Base-by-base conservation (phyloP, 148 eudicot species). In the Agrostemma githago region DNA sequence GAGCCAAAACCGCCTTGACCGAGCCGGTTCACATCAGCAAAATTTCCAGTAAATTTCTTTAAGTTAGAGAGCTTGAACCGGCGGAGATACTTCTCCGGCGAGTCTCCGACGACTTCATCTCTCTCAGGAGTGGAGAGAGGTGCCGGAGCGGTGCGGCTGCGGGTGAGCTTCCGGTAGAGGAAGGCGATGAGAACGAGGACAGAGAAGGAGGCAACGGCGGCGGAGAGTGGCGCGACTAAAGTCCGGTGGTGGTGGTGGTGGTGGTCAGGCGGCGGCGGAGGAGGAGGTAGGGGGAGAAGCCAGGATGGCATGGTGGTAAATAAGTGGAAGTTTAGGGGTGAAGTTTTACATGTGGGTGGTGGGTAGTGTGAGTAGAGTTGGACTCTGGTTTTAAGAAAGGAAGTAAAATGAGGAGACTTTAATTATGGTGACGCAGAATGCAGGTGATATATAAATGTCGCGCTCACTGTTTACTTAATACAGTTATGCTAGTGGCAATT, bases 1-100 rank as follows among this genome's bases (percentile, higher is more conserved):
- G 98, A 94, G 20, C 97, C 98, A 51, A 92, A 94, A 3, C 96
- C 98, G 8, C 98, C 98, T 46, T 92, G 98, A 2, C 98, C 98
- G 56, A 94, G 71, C 6, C 96, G 93, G 80, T 85, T 83, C 21
- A 83, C 68, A 5, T 82, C 46, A 8, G 93, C 76, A 82, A 94
- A 94, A 2, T 89, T 79, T 8, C 81, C 57, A 21, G 97, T 94
- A 17, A 93, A 80, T 15, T 87, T 88, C 34, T 90, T 87, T 77
- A 94, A 86, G 54, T 80, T 76, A 40, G 91, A 74, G 81, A 79
- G 90, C 3, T 89, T 73, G 69, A 87, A 94, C 15, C 85, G 84
- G 2, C 87, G 92, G 76, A 86, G 88, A 6, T 81, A 68, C 16
- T 38, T 62, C n/a, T 11, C 53, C 61, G 62, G 5, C 54, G 63